These are phyloP conservation scores for Aureobasidium leucospermi DNA, from an alignment of 2,329 filamentous ascomycete species.

Conservation along the genomic window DNA sequence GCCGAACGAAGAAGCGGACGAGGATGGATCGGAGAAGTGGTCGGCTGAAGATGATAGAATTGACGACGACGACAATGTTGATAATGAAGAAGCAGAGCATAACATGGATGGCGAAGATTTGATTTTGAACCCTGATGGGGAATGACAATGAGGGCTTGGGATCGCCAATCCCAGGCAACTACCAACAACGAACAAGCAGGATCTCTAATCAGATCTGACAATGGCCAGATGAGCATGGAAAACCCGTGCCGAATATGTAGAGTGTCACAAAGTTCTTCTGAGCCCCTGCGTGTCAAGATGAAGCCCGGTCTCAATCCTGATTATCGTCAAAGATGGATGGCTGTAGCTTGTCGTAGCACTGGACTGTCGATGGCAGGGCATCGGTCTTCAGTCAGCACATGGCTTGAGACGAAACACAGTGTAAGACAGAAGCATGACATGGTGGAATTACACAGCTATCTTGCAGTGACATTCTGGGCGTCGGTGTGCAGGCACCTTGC, in stretches of 20 bases:
- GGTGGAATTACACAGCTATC: background rate
- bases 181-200: background rate
- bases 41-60: conserved; percentile 19
- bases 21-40: background rate
- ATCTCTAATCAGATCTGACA: background rate
- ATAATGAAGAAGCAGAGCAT: background rate
- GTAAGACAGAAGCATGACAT: background rate
- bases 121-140: conserved; percentile 25
- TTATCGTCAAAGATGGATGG: too few species aligned
- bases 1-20: background rate
- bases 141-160: conserved; percentile 20
- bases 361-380: background rate
- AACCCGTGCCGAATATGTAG: too few species aligned
- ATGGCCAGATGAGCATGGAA: too few species aligned
- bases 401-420: background rate
- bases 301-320: too few species aligned
- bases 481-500: background rate
- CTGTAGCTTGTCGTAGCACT: too few species aligned
- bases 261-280: too few species aligned
- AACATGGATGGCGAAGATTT: conserved; percentile 20
- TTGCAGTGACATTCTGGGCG: background rate
- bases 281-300: too few species aligned
- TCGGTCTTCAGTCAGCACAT: background rate
- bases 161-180: background rate
- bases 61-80: conserved; percentile 19